These are phyloP conservation scores for Microcyclospora pomicola DNA, from an alignment of 2,329 filamentous ascomycete species.

Conservation along the genomic window DNA sequence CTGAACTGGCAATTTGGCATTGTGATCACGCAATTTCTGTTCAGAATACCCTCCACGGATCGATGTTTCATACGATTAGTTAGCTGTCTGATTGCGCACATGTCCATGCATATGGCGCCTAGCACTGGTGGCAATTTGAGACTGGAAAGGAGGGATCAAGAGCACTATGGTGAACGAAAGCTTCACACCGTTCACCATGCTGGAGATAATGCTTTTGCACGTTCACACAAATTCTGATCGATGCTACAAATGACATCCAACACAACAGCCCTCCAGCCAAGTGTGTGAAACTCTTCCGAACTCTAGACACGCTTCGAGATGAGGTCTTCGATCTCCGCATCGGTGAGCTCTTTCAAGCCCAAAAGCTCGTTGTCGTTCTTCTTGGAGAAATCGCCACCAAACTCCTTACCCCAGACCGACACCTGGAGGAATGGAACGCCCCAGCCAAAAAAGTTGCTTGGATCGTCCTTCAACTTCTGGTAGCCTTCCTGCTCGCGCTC, in stretches of 20 bases:
- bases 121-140: too few relatives aligned
- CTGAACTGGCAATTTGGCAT: too few relatives aligned
- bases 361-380: slow-evolving; percentile 25
- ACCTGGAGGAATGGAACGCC: slow-evolving; percentile 20
- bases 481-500: slow-evolving; percentile 20
- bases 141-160: too few relatives aligned
- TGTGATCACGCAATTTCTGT: too few relatives aligned
- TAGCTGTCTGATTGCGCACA: too few relatives aligned
- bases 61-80: too few relatives aligned
- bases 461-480: slow-evolving; percentile 17
- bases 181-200: too few relatives aligned
- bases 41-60: too few relatives aligned
- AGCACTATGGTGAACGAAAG: too few relatives aligned
- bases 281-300: too few relatives aligned
- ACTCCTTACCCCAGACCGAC: slow-evolving; percentile 17
- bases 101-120: too few relatives aligned
- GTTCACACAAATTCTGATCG: neutral
- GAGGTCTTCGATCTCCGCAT: slow-evolving; percentile 17
- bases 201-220: too few relatives aligned
- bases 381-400: slow-evolving; percentile 21
- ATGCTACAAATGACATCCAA: neutral
- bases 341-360: slow-evolving; percentile 19
- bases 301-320: slow-evolving; percentile 10
- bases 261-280: neutral
- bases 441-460: slow-evolving; percentile 6